Conservation (phyloP, 257 asterid genomes). For the Marsdenia floribunda region DNA sequence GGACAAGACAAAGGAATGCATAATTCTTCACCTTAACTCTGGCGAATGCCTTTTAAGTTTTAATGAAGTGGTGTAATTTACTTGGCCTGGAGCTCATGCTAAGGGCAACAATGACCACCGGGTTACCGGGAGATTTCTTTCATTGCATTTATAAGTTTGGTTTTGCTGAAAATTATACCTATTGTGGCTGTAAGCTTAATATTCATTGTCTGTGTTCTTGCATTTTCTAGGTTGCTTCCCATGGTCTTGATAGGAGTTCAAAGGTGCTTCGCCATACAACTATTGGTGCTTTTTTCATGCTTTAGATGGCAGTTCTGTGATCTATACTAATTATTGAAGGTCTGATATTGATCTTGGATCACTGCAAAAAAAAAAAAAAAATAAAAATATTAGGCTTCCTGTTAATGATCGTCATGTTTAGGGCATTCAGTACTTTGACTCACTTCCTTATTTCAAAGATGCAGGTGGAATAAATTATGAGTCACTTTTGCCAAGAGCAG, state of each 20-base stretch:
- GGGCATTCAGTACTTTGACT: neutral
- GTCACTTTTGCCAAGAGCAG: slow-evolving; percentile 20
- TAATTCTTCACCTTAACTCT: neutral
- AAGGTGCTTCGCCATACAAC: slow-evolving; percentile 92
- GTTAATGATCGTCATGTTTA: neutral
- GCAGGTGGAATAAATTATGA: slow-evolving; percentile 33
- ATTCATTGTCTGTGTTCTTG: slow-evolving; percentile 14
- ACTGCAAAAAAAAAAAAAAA: neutral
- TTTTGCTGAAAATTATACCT: neutral
- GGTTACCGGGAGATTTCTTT: neutral
- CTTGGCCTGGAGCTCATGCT: neutral
- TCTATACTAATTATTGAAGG: slow-evolving; percentile 28
- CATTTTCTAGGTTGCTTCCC: slow-evolving; percentile 81
- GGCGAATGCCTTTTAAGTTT: neutral
- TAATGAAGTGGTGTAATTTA: neutral
- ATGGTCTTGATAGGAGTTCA: slow-evolving; percentile 92
- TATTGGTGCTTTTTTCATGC: slow-evolving; percentile 66
- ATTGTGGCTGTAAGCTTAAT: neutral
- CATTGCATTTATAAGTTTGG: neutral
- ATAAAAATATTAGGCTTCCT: neutral
- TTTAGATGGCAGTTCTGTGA: slow-evolving; percentile 42
- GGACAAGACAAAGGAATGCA: neutral
- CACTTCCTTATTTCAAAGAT: slow-evolving; percentile 5
- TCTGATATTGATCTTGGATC: slow-evolving; percentile 24
- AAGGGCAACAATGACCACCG: neutral